Evolutionary conservation across 192 early-diverging fungal species (phyloP), one percentile per base, ranked within the genome.

Genomic region (Rhizoclosmatium sp.): DNA sequence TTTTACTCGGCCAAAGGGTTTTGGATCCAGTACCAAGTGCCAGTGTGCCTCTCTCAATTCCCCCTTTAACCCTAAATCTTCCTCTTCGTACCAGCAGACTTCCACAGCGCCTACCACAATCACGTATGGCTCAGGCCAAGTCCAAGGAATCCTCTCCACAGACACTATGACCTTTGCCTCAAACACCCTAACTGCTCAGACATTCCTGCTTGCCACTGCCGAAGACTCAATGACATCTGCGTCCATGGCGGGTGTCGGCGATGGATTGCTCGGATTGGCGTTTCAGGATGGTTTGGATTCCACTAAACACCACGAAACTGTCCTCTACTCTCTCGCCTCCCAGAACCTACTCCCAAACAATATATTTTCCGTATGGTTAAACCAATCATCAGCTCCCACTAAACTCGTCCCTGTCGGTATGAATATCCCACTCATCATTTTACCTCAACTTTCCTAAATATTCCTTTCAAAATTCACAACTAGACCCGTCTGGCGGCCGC

Each of bases 221-320:
- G 42, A 41, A 41, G 60, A 64, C 45, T 21, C 73, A 21, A 51
- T 60, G 10, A 64, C 64, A n/a, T 7, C 21, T 9, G 9, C 40
- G 41, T 16, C 14, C n/a, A 21, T 75, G 39, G 23, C 45, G 31
- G 31, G 14, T 64, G n/a, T 31, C 41, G 73, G 58, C 23, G 61
- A 75, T 31, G 73, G 73, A 31, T 45, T 75, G 4, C 16, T 75
- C 2, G 73, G 73, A n/a, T 46, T 75, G 21, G 46, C 73, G 9
- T 75, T 39, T 47, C 73, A 75, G 45, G 60, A 64, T 46, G 73
- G 73, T 7, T 40, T 69, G 14, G 62, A 65, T 41, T 40, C 62
- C 60, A 59, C 1, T 5, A 12, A 4, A 9, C 47, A 19, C 64
- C 23, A 12, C n/a, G n/a, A 12, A 16, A 10, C 12, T 45, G 12